phyloP scores from a whole-genome alignment of 2,329 filamentous ascomycete genomes.

The Geosmithia flava region DNA sequence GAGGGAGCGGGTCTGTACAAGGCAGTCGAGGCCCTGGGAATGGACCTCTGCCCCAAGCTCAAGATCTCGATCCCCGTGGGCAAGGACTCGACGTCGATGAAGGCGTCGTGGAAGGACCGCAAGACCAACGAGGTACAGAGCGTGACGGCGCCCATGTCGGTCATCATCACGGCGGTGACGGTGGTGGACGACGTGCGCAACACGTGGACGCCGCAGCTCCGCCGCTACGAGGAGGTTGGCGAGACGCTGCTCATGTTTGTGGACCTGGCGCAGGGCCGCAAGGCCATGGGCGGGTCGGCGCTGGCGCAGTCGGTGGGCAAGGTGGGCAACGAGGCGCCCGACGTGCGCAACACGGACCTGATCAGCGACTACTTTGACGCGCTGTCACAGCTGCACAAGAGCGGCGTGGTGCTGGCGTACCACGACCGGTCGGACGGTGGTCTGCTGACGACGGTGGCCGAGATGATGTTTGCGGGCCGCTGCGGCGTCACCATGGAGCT shows the following conservation, averaged over 20 bases:
- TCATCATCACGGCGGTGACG: slow-evolving; percentile 84
- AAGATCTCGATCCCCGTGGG: slow-evolving; percentile 91
- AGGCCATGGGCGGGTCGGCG: slow-evolving; percentile 80
- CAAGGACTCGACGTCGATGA: slow-evolving; percentile 98
- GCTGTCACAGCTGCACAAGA: slow-evolving; percentile 50
- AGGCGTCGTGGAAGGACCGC: slow-evolving; percentile 81
- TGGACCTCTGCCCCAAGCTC: slow-evolving; percentile 84
- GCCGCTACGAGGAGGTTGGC: slow-evolving; percentile 73
- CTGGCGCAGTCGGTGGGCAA: slow-evolving; percentile 82
- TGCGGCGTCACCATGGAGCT: slow-evolving; percentile 79
- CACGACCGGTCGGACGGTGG: slow-evolving; percentile 93
- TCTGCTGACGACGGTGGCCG: slow-evolving; percentile 75
- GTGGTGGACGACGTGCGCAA: slow-evolving; percentile 69
- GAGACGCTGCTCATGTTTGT: slow-evolving; percentile 84
- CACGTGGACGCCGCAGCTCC: slow-evolving; percentile 89
- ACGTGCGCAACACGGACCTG: slow-evolving; percentile 70
- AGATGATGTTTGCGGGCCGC: slow-evolving; percentile 97
- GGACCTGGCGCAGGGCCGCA: slow-evolving; percentile 70
- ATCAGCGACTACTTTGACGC: slow-evolving; percentile 90
- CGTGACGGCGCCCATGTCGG: slow-evolving; percentile 82
- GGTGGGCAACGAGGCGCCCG: slow-evolving; percentile 72
- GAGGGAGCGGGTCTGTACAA: slow-evolving; percentile 90
- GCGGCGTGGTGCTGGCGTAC: slow-evolving; percentile 67
- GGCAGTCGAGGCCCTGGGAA: slow-evolving; percentile 83
- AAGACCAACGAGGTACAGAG: slow-evolving; percentile 58